Base-by-base conservation (phyloP, 371 early-diverging fungal genomes). In the Mortierella sp. region DNA sequence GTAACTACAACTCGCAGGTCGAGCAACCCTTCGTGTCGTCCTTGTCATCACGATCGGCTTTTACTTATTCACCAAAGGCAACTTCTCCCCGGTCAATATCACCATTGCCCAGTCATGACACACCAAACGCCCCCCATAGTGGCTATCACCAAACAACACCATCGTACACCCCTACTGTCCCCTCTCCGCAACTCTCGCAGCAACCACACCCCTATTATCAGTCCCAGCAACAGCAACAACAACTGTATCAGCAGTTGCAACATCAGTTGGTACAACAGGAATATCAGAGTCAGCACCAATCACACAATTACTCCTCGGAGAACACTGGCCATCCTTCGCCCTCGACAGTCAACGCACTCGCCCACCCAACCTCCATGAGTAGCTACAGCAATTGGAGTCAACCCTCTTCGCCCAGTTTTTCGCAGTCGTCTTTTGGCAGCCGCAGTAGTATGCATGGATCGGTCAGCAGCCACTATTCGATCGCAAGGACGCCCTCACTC, bases 351-450 rank as follows among this genome's bases (percentile, higher is more conserved):
- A 53, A 68, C 37, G 22, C 53, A 45, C 29, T 48, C 65, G 48
- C 69, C 79, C 61, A 43, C 26, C 58, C 68, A 26, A 58, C 76
- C 2, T 75, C 68, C 50, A 43, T 64, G 8, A 64, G 68, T 13
- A 68, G 29, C 53, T 68, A 79, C 53, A 48, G 41, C 37, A 53
- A 22, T 26, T 79, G 80, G 80, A 71, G 70, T 41, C 80, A 79
- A 65, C 69, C 71, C 1, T 53, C 79, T 6, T 65, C 69, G 29
- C 67, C 79, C n/a, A 44, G 68, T 16, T 55, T 65, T 55, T 55
- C 64, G 6, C 63, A 55, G 3, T 58, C 68, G 13, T 70, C 74
- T 0, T 64, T 39, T 37, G 64, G 34, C 16, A 64, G 52, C 24
- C 55, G 61, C 63, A 40, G 45, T 19, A 70, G 69, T 29, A 22